Percentiles rank a stretch among this genome's conserved stretches.
Conservation (phyloP, 345 rosid species). For the Acer saccharum region DNA sequence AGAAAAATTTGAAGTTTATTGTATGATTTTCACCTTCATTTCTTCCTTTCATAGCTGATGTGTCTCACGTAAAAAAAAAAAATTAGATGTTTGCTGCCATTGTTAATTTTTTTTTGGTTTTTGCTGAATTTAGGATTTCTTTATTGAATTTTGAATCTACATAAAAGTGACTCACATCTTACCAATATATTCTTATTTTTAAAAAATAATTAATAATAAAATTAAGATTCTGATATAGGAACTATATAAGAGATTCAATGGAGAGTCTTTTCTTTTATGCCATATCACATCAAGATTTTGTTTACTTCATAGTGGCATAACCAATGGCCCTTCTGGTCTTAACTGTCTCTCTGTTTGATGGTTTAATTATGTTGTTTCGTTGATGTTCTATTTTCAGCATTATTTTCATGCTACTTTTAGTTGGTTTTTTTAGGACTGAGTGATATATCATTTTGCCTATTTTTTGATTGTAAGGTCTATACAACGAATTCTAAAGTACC, state of each 20-base stretch:
- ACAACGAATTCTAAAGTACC: conserved; percentile 82
- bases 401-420: not conserved
- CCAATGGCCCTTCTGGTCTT: not conserved
- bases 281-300: not conserved
- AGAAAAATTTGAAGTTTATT: conserved; percentile 8
- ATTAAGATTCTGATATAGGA: not conserved
- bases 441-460: conserved; percentile 17
- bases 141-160: not conserved
- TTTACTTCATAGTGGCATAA: not conserved
- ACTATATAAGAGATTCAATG: not conserved
- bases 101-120: not conserved
- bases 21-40: not conserved
- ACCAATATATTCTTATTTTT: not conserved
- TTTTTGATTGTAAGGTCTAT: conserved; percentile 61
- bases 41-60: not conserved
- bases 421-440: conserved; percentile 4
- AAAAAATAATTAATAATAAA: not conserved
- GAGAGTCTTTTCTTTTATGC: not conserved
- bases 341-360: not conserved
- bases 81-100: not conserved
- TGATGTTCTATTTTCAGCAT: not conserved
- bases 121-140: not conserved
- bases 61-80: not conserved
- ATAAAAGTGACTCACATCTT: not conserved
- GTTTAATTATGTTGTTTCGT: conserved; percentile 11